A percentile compares a stretch with the other conserved stretches of the same genome.
These are phyloP conservation scores for Trichoderma polysporum DNA, from an alignment of 2,329 filamentous ascomycete genomes.

Conservation along the genomic window DNA sequence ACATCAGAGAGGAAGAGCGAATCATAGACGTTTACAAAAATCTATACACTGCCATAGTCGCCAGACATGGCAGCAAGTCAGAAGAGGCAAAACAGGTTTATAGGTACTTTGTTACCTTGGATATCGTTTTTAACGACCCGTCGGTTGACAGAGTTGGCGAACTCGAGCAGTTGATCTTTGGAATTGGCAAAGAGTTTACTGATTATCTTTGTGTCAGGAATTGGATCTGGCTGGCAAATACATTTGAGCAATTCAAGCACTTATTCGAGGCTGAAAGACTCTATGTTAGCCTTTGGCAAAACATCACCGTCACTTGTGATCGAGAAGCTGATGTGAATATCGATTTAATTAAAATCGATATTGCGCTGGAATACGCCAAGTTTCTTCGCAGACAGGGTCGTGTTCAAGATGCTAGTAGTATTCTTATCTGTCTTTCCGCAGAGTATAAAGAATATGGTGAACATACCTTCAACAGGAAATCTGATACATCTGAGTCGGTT, in stretches of 20 bases:
- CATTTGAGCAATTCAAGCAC: conserved; percentile 36
- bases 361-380: conserved; percentile 39
- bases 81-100: conserved; percentile 30
- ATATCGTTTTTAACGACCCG: conserved; percentile 35
- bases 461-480: conserved; percentile 30
- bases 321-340: conserved; percentile 34
- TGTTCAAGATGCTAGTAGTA: conserved; percentile 38
- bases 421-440: conserved; percentile 42
- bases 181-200: conserved; percentile 35
- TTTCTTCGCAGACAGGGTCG: conserved; percentile 36
- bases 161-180: conserved; percentile 37
- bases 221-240: conserved; percentile 36
- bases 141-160: conserved; percentile 30
- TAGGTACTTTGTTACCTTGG: conserved; percentile 35
- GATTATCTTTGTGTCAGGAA: conserved; percentile 37
- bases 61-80: not conserved
- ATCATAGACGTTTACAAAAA: not conserved
- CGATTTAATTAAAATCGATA: conserved; percentile 39
- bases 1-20: not conserved
- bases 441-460: conserved; percentile 37
- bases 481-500: conserved; percentile 27
- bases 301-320: conserved; percentile 36
- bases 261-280: conserved; percentile 39
- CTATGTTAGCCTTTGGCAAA: conserved; percentile 42
- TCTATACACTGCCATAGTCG: not conserved